Percentiles rank a stretch among this genome's conserved stretches.
Evolutionary conservation across 1,284 basidiomycete genomes (phyloP).

Genomic region (Malassezia obtusa): DNA sequence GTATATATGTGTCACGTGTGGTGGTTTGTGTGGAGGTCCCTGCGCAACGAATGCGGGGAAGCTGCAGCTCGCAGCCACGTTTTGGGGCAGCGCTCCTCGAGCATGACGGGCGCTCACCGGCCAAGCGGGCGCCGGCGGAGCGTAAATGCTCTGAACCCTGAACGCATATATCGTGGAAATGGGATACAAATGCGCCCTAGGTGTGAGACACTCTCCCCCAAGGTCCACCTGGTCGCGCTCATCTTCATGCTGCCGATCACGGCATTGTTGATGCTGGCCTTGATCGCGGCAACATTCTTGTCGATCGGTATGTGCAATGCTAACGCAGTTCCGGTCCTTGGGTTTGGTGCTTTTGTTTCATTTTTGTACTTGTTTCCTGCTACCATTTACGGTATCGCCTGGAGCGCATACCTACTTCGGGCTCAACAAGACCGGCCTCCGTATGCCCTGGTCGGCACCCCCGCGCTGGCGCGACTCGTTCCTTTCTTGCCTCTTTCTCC

Average conservation of each 20-base stretch:
- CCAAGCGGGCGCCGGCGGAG: not conserved
- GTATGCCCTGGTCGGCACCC: slow-evolving; percentile 12
- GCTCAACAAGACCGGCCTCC: slow-evolving; percentile 42
- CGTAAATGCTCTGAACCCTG: not conserved
- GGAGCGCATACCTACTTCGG: slow-evolving; percentile 44
- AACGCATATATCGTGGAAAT: not conserved
- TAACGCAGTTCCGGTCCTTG: not conserved
- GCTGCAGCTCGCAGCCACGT: not conserved
- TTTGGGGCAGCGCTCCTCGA: not conserved
- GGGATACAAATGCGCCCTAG: not conserved
- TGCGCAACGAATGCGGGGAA: not conserved
- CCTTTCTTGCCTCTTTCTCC: slow-evolving; percentile 45
- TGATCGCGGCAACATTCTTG: not conserved
- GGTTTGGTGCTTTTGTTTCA: not conserved
- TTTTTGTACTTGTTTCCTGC: not conserved
- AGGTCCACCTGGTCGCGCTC: not conserved
- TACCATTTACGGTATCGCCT: slow-evolving; percentile 37
- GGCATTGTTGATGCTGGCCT: not conserved
- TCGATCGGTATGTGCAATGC: not conserved
- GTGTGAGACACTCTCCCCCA: not conserved
- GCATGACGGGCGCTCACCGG: not conserved
- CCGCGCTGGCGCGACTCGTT: slow-evolving; percentile 10
- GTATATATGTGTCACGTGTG: slow-evolving; percentile 10
- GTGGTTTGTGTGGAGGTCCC: slow-evolving; percentile 1
- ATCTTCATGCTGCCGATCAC: not conserved